Evolutionary conservation across 306 rosid genomes (phyloP).

Genomic region (Sphenostylis stenocarpa): DNA sequence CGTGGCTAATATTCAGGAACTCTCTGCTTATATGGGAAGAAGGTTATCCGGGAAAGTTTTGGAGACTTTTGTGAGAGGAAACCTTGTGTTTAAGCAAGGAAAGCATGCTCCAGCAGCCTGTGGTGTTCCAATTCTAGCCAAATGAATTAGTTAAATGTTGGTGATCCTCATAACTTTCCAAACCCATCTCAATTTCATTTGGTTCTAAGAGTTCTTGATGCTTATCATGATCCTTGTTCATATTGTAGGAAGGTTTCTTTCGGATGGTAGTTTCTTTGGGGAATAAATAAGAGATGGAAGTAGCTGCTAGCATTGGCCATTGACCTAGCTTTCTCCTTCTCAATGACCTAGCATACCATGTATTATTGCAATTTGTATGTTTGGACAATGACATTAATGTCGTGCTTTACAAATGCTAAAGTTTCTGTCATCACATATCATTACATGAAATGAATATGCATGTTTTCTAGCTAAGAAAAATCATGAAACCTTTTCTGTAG

Average conservation of each 20-base stretch:
- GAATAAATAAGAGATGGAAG: slow-evolving; percentile 28
- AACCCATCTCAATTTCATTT: slow-evolving; percentile 9
- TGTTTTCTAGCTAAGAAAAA: background rate
- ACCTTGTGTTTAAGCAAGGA: slow-evolving; percentile 71
- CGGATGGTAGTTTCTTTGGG: slow-evolving; percentile 4
- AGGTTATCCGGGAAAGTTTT: slow-evolving; percentile 71
- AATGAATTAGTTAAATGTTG: slow-evolving; percentile 29
- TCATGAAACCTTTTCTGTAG: background rate
- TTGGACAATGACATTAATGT: background rate
- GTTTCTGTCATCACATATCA: background rate
- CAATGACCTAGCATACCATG: slow-evolving; percentile 16
- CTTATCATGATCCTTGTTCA: slow-evolving; percentile 15
- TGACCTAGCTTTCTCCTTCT: background rate
- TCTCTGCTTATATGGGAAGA: slow-evolving; percentile 89
- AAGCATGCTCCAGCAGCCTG: slow-evolving; percentile 81
- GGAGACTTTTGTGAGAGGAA: slow-evolving; percentile 89
- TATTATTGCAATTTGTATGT: background rate
- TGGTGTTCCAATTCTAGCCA: slow-evolving; percentile 74
- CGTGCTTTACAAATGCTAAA: background rate
- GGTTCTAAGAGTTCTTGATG: background rate
- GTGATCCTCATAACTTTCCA: background rate
- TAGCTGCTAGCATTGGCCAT: background rate
- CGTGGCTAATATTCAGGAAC: slow-evolving; percentile 37
- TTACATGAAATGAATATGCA: background rate
- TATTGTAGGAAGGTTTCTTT: background rate